phyloP scores from a whole-genome alignment of 2,329 filamentous ascomycete genomes.

The Colletotrichum phormii region DNA sequence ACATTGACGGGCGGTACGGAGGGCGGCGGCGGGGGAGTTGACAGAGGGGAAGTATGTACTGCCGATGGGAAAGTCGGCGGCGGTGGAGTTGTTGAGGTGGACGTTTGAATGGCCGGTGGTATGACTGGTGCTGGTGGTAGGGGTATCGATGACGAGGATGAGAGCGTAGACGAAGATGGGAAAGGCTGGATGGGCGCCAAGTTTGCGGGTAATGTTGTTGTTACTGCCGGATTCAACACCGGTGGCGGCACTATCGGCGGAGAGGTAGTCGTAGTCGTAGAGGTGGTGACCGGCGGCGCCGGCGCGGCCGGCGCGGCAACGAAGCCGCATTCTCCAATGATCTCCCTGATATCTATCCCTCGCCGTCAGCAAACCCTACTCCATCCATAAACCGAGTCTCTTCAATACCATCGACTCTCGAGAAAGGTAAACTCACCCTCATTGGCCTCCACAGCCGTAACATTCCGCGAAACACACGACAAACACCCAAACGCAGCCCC shows the following conservation, averaged over 20 bases:
- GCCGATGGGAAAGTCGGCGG: background rate
- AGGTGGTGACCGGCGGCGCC: background rate
- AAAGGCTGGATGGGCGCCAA: no score
- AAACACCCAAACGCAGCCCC: slow-evolving; percentile 2
- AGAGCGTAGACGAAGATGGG: no score
- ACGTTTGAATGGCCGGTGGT: background rate
- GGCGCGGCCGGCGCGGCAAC: background rate
- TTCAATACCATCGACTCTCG: no score
- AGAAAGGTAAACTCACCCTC: slow-evolving; percentile 1
- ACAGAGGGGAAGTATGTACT: no score
- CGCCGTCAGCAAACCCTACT: background rate
- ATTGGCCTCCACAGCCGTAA: slow-evolving; percentile 10
- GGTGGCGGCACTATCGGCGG: background rate
- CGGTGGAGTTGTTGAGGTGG: background rate
- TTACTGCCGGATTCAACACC: background rate
- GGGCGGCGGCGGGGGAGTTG: background rate
- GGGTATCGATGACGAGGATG: no score
- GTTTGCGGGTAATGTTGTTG: background rate
- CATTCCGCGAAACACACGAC: slow-evolving; percentile 14
- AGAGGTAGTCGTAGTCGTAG: background rate
- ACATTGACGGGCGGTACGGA: background rate
- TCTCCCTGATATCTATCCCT: slow-evolving; percentile 11
- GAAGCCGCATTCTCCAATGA: slow-evolving; percentile 32
- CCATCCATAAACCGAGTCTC: no score
- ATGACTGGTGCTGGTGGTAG: no score